Conservation (phyloP, 768 basidiomycete genomes). For the Favolaschia claudopus region DNA sequence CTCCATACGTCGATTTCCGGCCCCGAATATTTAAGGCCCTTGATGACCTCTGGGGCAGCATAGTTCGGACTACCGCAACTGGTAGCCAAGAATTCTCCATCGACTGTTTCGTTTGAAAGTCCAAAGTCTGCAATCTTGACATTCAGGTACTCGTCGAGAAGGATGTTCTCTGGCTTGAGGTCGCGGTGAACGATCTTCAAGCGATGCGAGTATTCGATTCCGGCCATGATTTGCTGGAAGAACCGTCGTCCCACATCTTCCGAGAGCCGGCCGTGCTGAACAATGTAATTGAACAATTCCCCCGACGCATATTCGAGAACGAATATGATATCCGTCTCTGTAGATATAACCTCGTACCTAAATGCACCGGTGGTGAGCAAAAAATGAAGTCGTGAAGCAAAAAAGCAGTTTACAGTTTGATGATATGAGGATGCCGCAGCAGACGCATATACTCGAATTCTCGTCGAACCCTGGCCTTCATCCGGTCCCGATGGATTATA, state of each 20-base stretch:
- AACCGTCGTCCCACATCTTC: slow-evolving; percentile 89
- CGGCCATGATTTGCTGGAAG: slow-evolving; percentile 98
- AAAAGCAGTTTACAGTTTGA: slow-evolving; percentile 80
- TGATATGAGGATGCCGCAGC: slow-evolving; percentile 94
- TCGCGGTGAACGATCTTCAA: slow-evolving; percentile 98
- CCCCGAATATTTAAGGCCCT: slow-evolving; percentile 93
- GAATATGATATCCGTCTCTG: slow-evolving; percentile 95
- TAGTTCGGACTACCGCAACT: slow-evolving; percentile 99
- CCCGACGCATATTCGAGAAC: slow-evolving; percentile 97
- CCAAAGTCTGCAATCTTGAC: slow-evolving; percentile 99
- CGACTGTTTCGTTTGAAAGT: slow-evolving; percentile 92
- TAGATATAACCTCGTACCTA: slow-evolving; percentile 91
- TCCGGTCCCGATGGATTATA: slow-evolving; percentile 90
- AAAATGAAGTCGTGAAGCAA: slow-evolving; percentile 17
- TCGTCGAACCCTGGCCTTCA: slow-evolving; percentile 89
- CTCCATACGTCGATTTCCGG: slow-evolving; percentile 99
- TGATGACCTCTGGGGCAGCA: slow-evolving; percentile 97
- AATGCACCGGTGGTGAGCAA: slow-evolving; percentile 17
- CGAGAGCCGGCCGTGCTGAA: slow-evolving; percentile 89
- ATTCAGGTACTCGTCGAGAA: slow-evolving; percentile 83
- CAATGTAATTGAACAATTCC: slow-evolving; percentile 98
- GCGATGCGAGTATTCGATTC: slow-evolving; percentile 95
- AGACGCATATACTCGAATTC: slow-evolving; percentile 98
- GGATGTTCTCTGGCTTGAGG: slow-evolving; percentile 95
- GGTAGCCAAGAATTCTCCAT: slow-evolving; percentile 96